These are phyloP conservation scores for Rhodosporidiobolus odoratus DNA, from an alignment of 768 basidiomycete genomes.

Conservation along the genomic window DNA sequence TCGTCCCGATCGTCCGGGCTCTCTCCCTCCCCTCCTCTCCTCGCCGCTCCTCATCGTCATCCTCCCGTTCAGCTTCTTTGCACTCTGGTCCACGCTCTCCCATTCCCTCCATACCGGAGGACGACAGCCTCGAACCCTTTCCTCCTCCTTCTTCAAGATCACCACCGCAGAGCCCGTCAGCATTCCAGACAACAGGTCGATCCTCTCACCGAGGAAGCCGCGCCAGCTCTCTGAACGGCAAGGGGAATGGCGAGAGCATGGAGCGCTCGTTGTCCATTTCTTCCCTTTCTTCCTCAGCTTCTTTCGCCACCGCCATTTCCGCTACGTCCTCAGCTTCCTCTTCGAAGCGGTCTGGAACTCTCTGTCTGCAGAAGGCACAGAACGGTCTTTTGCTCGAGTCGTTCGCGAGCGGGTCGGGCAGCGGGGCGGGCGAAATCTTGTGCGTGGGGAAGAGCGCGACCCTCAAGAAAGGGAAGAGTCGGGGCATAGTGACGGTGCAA, in stretches of 20 bases:
- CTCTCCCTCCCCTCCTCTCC: neutral
- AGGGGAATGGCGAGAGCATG: neutral
- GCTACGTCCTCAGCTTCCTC: neutral
- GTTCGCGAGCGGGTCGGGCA: neutral
- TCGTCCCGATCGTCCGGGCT: neutral
- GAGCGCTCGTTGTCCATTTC: neutral
- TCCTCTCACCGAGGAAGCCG: too few relatives aligned
- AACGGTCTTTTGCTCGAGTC: neutral
- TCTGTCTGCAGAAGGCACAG: neutral
- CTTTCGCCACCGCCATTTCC: neutral
- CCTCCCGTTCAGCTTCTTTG: neutral
- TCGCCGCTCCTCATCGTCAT: neutral
- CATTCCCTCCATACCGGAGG: neutral
- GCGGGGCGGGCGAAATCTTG: neutral
- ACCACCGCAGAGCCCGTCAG: neutral
- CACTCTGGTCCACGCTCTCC: neutral
- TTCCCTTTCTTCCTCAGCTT: neutral
- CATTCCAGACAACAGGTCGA: too few relatives aligned
- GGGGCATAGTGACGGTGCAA: slow-evolving; percentile 1
- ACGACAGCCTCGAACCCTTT: neutral
- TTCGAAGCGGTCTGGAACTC: neutral
- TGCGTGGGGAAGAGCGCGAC: neutral
- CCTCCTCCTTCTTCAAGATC: neutral
- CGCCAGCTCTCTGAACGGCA: too few relatives aligned
- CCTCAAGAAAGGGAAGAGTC: neutral